Percentiles rank a stretch among this genome's conserved stretches.
Conservation (phyloP, 768 basidiomycete genomes). For the Trametes meyenii region DNA sequence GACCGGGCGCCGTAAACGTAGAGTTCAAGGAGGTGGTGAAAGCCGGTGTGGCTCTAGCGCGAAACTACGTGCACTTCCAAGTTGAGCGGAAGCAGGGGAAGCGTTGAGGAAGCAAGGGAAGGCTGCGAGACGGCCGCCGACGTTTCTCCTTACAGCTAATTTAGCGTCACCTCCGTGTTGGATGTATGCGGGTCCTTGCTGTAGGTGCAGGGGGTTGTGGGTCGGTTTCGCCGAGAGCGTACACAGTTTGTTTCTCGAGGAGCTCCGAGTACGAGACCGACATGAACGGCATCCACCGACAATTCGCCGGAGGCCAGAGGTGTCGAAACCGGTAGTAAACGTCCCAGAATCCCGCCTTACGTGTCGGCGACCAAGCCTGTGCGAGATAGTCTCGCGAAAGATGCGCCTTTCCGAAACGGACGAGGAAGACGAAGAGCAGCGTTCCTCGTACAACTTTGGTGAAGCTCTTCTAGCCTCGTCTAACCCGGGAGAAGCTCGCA, state of each 20-base stretch:
- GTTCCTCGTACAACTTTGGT: not conserved
- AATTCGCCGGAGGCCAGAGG: slow-evolving; percentile 5
- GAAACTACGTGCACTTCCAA: slow-evolving; percentile 21
- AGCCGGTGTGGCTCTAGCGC: slow-evolving; percentile 6
- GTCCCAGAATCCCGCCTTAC: not conserved
- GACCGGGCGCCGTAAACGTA: slow-evolving; percentile 1
- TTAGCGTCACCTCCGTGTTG: not conserved
- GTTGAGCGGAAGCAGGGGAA: slow-evolving; percentile 19
- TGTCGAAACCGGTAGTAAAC: not conserved
- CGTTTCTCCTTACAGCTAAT: slow-evolving; percentile 14
- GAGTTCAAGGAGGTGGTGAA: slow-evolving; percentile 1
- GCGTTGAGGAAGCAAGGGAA: slow-evolving; percentile 9
- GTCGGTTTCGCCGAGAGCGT: slow-evolving; percentile 12
- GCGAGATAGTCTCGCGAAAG: not conserved
- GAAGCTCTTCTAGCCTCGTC: not conserved
- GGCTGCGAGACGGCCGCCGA: not conserved
- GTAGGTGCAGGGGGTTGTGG: not conserved
- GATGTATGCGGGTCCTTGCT: not conserved
- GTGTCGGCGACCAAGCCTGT: not conserved
- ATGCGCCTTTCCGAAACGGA: not conserved
- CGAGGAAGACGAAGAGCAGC: not conserved
- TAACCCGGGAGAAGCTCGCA: not conserved
- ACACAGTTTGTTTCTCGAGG: slow-evolving; percentile 3
- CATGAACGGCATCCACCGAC: slow-evolving; percentile 15
- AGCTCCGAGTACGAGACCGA: not conserved